phyloP scores from a whole-genome alignment of 306 rosid species.

The Cicer bijugum region DNA sequence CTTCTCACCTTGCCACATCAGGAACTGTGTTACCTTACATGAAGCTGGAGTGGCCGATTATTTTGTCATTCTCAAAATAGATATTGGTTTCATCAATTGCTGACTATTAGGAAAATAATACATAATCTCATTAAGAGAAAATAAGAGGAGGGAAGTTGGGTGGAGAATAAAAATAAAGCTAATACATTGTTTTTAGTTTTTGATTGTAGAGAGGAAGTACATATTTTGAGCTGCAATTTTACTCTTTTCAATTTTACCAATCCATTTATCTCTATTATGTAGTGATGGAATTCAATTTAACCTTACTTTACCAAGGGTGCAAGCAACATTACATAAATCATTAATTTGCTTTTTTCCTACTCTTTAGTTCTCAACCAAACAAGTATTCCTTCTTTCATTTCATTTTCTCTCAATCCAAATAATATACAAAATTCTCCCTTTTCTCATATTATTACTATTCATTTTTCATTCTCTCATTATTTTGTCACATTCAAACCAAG shows the following conservation, averaged over 20 bases:
- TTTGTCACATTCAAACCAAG: background rate
- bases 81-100: constrained; percentile 19
- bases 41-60: background rate
- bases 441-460: background rate
- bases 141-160: background rate
- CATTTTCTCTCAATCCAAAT: background rate
- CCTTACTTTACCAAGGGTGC: background rate
- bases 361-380: background rate
- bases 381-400: background rate
- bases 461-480: background rate
- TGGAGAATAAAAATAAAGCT: background rate
- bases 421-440: background rate
- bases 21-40: background rate
- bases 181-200: background rate
- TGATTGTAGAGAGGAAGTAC: background rate
- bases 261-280: background rate
- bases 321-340: background rate
- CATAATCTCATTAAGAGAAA: background rate
- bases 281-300: background rate
- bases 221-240: background rate
- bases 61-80: background rate
- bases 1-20: too few relatives aligned
- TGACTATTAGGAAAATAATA: background rate
- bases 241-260: background rate
- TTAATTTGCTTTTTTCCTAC: background rate